phyloP scores from a whole-genome alignment of 345 rosid genomes.

The Acer yangbiense region DNA sequence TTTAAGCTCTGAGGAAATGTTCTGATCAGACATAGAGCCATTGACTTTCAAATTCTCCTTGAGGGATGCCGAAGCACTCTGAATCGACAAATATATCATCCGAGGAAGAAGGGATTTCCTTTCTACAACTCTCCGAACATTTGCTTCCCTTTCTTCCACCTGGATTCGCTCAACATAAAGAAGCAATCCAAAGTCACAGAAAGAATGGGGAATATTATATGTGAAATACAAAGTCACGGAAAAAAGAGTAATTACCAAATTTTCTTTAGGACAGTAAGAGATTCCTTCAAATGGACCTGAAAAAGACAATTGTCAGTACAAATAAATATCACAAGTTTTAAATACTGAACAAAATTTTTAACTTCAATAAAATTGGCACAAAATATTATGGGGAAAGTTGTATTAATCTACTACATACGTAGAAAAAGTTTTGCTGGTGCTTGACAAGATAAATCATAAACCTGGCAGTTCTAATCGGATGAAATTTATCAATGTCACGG shows the following conservation, averaged over 20 bases:
- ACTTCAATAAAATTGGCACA: background rate
- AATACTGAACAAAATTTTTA: background rate
- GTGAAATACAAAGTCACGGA: constrained; percentile 9
- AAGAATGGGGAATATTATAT: constrained; percentile 7
- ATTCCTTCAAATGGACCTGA: constrained; percentile 91
- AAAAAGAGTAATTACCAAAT: constrained; percentile 52
- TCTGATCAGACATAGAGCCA: constrained; percentile 57
- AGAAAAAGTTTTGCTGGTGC: background rate
- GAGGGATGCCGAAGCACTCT: constrained; percentile 53
- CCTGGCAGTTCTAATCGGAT: background rate
- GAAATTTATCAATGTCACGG: background rate
- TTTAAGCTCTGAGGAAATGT: constrained; percentile 61
- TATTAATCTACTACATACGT: background rate
- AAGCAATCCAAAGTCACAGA: constrained; percentile 4
- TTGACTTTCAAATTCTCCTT: constrained; percentile 63
- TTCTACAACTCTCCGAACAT: constrained; percentile 47
- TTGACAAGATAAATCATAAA: background rate
- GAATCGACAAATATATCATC: constrained; percentile 80
- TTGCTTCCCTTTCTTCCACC: constrained; percentile 73
- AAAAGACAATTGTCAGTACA: constrained; percentile 8
- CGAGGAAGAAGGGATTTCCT: constrained; percentile 87
- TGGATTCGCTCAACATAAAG: constrained; percentile 29
- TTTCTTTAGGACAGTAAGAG: constrained; percentile 62
- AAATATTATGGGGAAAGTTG: background rate
- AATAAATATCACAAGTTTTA: constrained; percentile 15